Conservation (phyloP, 768 basidiomycete species). For the Suillus americanus region DNA sequence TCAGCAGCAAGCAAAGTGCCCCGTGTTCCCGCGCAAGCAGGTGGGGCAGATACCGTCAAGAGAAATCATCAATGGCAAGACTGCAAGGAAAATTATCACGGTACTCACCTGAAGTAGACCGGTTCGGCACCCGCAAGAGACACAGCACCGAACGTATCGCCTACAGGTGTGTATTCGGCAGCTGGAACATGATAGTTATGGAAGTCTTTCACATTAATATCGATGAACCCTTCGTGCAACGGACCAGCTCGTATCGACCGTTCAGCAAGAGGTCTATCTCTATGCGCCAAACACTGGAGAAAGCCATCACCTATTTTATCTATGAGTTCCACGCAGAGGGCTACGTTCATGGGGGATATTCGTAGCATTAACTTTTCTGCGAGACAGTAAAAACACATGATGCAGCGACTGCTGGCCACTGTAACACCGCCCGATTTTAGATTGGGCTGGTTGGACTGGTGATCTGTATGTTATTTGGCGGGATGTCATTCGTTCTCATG, state of each 20-base stretch:
- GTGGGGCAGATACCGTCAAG: too few species aligned
- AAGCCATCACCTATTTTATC: background rate
- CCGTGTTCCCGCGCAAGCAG: too few species aligned
- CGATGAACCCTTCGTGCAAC: too few species aligned
- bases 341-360: conserved; percentile 8
- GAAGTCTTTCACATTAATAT: too few species aligned
- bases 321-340: background rate
- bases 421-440: conserved; percentile 3
- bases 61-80: too few species aligned
- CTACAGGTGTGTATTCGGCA: background rate
- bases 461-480: too few species aligned
- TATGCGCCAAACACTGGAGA: background rate
- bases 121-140: too few species aligned
- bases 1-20: too few species aligned
- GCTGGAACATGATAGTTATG: too few species aligned
- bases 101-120: too few species aligned
- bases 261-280: background rate
- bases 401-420: background rate
- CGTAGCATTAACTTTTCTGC: conserved; percentile 4
- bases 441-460: conserved; percentile 1
- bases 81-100: too few species aligned
- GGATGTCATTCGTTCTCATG: background rate
- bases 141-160: background rate
- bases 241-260: too few species aligned
- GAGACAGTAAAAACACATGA: background rate